A percentile compares a stretch with the other conserved stretches of the same genome.
These are phyloP conservation scores for Colletotrichum lupini DNA, from an alignment of 2,329 filamentous ascomycete species.

Conservation along the genomic window DNA sequence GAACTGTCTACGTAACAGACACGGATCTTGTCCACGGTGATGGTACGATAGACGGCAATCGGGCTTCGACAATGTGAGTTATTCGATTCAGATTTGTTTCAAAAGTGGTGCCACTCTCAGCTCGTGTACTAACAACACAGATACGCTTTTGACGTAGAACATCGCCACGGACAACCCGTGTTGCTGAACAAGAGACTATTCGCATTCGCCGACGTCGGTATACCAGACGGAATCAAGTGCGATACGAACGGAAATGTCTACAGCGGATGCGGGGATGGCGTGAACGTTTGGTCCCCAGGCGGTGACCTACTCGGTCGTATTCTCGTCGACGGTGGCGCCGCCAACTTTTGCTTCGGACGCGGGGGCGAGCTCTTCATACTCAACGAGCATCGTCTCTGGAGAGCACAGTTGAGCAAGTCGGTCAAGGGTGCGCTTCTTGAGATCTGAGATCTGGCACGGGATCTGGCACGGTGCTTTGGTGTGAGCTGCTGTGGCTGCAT, in stretches of 20 bases:
- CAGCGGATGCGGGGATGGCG: not conserved
- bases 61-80: not conserved
- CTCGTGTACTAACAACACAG: not conserved
- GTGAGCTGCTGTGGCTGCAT: not conserved
- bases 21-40: not conserved
- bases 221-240: not conserved
- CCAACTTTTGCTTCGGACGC: constrained; percentile 59
- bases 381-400: constrained; percentile 57
- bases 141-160: not conserved
- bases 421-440: constrained; percentile 37
- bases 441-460: not conserved
- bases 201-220: not conserved
- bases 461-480: not conserved
- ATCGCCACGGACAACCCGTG: not conserved
- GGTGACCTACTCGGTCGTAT: not conserved
- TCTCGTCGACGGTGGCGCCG: constrained; percentile 41
- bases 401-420: constrained; percentile 44
- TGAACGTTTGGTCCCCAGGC: not conserved
- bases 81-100: too few species aligned
- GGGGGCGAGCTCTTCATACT: constrained; percentile 56
- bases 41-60: not conserved
- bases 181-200: not conserved
- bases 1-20: not conserved
- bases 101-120: too few species aligned
- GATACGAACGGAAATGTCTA: not conserved